Percentiles rank a stretch among this genome's conserved stretches.
Evolutionary conservation across 2,329 filamentous ascomycete genomes (phyloP).

Genomic region (Claviceps maximensis): DNA sequence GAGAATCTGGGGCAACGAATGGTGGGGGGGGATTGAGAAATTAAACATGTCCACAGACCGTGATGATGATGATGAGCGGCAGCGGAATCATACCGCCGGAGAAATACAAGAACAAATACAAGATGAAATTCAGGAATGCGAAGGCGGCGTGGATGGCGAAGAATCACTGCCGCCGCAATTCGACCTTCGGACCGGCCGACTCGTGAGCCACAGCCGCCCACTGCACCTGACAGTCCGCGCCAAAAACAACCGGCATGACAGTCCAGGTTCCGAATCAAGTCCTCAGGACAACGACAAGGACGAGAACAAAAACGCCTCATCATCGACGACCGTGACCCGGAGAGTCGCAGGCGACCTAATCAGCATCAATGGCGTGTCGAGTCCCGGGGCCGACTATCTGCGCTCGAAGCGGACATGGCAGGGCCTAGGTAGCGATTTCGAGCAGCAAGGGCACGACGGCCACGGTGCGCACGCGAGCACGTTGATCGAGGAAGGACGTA

Average conservation of each 20-base stretch:
- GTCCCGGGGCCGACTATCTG: slow-evolving; percentile 81
- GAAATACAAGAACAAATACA: slow-evolving; percentile 4
- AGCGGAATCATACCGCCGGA: neutral
- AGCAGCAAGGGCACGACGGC: slow-evolving; percentile 25
- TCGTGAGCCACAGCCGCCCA: slow-evolving; percentile 66
- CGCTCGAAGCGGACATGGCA: slow-evolving; percentile 78
- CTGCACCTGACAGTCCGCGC: slow-evolving; percentile 39
- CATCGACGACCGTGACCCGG: slow-evolving; percentile 40
- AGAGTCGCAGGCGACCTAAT: slow-evolving; percentile 54
- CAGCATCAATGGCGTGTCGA: slow-evolving; percentile 72
- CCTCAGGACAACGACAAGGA: neutral
- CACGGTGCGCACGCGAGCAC: slow-evolving; percentile 40
- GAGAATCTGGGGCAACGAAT: slow-evolving; percentile 74
- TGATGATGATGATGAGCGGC: neutral
- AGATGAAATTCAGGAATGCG: too few relatives aligned
- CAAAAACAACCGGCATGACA: neutral
- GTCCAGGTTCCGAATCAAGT: neutral
- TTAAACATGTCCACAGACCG: slow-evolving; percentile 31
- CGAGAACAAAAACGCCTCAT: too few relatives aligned
- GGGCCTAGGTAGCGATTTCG: slow-evolving; percentile 77
- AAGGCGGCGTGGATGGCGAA: slow-evolving; percentile 40
- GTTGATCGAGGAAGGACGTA: slow-evolving; percentile 70
- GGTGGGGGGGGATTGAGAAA: slow-evolving; percentile 75
- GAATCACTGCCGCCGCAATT: slow-evolving; percentile 81
- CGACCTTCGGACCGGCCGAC: slow-evolving; percentile 75